Conservation (phyloP, 2,329 filamentous ascomycete genomes). For the Diaporthe longicolla region DNA sequence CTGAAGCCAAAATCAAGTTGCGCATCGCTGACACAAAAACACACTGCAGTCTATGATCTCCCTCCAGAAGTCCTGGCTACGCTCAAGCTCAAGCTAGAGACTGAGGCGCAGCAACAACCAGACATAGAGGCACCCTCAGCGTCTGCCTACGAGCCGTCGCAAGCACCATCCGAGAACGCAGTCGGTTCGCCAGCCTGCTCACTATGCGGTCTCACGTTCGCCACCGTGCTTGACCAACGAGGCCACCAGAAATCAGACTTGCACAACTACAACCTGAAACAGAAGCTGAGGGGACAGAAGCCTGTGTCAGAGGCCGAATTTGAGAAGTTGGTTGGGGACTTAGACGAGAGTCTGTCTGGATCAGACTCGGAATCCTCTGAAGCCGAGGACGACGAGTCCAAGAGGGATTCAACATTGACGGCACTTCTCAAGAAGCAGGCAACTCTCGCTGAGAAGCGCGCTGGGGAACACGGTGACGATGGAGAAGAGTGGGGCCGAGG, state of each 20-base stretch:
- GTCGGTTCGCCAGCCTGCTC: slow-evolving; percentile 82
- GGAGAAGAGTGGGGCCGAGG: slow-evolving; percentile 59
- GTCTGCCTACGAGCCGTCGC: slow-evolving; percentile 46
- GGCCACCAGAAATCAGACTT: slow-evolving; percentile 90
- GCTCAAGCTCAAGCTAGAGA: slow-evolving; percentile 70
- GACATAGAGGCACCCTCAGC: slow-evolving; percentile 49
- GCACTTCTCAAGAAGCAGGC: slow-evolving; percentile 88
- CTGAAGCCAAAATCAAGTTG: neutral
- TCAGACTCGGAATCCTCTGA: slow-evolving; percentile 83
- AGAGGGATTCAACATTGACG: slow-evolving; percentile 80
- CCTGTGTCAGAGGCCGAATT: slow-evolving; percentile 87
- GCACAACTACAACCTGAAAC: slow-evolving; percentile 95
- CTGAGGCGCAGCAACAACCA: slow-evolving; percentile 52
- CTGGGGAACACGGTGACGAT: slow-evolving; percentile 58
- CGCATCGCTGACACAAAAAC: slow-evolving; percentile 41
- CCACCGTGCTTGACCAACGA: slow-evolving; percentile 83
- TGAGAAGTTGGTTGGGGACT: slow-evolving; percentile 84
- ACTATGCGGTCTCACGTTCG: slow-evolving; percentile 81
- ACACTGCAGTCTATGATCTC: slow-evolving; percentile 80
- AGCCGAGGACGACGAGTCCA: slow-evolving; percentile 68
- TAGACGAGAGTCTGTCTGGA: slow-evolving; percentile 94
- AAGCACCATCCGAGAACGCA: slow-evolving; percentile 49
- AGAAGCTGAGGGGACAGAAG: slow-evolving; percentile 81
- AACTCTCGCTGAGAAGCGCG: slow-evolving; percentile 71
- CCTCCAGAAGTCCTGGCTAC: slow-evolving; percentile 80